These are phyloP conservation scores for Mesembryanthemum crystallinum DNA, from an alignment of 148 eudicot species.

Conservation along the genomic window DNA sequence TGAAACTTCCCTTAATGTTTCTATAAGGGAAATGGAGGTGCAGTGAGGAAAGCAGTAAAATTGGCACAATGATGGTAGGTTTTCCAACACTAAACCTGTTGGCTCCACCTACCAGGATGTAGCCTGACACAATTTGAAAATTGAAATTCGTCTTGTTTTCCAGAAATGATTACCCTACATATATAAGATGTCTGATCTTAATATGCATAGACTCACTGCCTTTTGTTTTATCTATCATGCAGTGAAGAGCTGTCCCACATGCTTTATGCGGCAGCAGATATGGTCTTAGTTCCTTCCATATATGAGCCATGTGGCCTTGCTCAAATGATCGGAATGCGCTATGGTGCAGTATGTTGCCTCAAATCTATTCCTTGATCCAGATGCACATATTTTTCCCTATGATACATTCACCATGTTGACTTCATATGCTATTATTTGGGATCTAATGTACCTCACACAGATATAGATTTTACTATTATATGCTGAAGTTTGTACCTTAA, in stretches of 20 bases:
- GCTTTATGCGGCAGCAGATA: slow-evolving; percentile 91
- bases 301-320: slow-evolving; percentile 93
- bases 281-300: slow-evolving; percentile 83
- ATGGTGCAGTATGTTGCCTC: slow-evolving; percentile 60
- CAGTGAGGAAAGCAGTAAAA: neutral
- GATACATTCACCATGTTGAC: neutral
- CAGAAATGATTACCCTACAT: neutral
- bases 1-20: neutral
- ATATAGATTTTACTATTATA: neutral
- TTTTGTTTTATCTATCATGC: slow-evolving; percentile 27
- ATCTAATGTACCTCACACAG: neutral
- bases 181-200: neutral
- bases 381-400: neutral
- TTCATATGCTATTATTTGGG: neutral
- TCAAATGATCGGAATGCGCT: slow-evolving; percentile 93
- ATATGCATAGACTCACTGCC: neutral
- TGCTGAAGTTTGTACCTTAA: neutral
- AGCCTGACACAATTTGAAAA: neutral
- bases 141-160: neutral
- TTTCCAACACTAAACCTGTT: neutral
- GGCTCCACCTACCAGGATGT: neutral
- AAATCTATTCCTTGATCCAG: neutral
- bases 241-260: slow-evolving; percentile 88
- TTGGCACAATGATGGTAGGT: neutral
- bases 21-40: neutral